Conservation (phyloP, 2,329 filamentous ascomycete genomes). For the Fusarium buxicola region DNA sequence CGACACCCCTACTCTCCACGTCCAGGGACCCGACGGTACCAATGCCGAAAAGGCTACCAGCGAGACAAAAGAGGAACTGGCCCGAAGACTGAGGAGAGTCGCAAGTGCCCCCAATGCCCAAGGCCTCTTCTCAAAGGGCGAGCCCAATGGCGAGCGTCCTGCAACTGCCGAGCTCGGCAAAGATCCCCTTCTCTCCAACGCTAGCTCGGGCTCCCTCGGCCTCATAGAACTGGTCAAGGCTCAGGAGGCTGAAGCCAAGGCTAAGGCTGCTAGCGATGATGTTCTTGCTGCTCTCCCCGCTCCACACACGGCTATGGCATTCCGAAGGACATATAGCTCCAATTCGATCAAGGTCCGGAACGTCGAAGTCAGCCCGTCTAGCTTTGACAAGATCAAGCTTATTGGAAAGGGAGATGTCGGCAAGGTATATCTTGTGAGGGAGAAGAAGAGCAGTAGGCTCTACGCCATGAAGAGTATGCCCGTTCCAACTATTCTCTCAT, state of each 20-base stretch:
- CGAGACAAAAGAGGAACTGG: slow-evolving; percentile 92
- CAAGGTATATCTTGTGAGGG: slow-evolving; percentile 96
- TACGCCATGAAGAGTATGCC: slow-evolving; percentile 97
- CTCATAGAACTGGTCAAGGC: slow-evolving; percentile 50
- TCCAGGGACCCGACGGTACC: slow-evolving; percentile 73
- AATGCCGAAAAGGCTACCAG: slow-evolving; percentile 76
- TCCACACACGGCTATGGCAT: slow-evolving; percentile 76
- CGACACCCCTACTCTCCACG: slow-evolving; percentile 84
- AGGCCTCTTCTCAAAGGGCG: slow-evolving; percentile 77
- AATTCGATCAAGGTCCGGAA: slow-evolving; percentile 99
- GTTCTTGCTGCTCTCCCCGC: slow-evolving; percentile 72
- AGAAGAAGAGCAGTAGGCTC: slow-evolving; percentile 95
- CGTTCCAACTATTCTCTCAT: neutral
- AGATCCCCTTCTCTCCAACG: slow-evolving; percentile 72
- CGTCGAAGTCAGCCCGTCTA: slow-evolving; percentile 93
- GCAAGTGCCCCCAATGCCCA: slow-evolving; percentile 98
- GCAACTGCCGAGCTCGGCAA: slow-evolving; percentile 89
- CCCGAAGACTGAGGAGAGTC: slow-evolving; percentile 90
- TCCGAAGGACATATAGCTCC: slow-evolving; percentile 95
- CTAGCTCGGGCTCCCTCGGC: slow-evolving; percentile 57
- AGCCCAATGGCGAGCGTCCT: slow-evolving; percentile 73
- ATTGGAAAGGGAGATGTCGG: slow-evolving; percentile 99
- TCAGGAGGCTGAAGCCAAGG: slow-evolving; percentile 41
- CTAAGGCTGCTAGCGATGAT: slow-evolving; percentile 61
- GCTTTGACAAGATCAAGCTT: slow-evolving; percentile 99